Evolutionary conservation across 306 rosid species (phyloP), one percentile per base, ranked within the genome.

Genomic region (Benincasa hispida): DNA sequence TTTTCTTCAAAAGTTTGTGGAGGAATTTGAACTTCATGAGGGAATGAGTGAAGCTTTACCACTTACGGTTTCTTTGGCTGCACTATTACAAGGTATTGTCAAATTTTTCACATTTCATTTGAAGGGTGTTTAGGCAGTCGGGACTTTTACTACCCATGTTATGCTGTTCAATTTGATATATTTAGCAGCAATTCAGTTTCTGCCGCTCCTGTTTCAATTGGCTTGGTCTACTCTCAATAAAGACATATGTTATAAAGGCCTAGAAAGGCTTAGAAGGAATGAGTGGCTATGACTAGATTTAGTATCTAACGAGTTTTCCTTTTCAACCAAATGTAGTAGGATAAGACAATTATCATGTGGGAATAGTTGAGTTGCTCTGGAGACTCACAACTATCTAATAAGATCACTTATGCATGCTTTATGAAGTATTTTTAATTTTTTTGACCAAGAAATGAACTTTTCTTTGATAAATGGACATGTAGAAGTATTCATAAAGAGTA

Each of bases 71-170:
- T 80, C 95, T 62, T 76, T 94, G 84, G 84, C 88, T 87, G 37
- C 83, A 72, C 84, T 90, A 67, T 78, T 91, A 51, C 81, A 90
- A 84, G 97, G 96, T 90, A 86, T n/a, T 69, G 11, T 59, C n/a
- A 19, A 75, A 42, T 34, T 58, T 9, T 75, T 25, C 69, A 22
- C 65, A 14, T 30, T 75, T 35, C 7, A n/a, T 56, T 35, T 68
- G 55, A 42, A 42, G 21, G 6, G 18, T 37, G 51, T 67, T 11
- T 39, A 37, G 30, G 53, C 48, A 15, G 5, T 21, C 1, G 14
- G 47, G 67, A 35, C 55, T 35, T 9, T 35, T n/a, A n/a, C 13
- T 37, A 75, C 28, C 2, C 51, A 1, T 37, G 72, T n/a, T 65
- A 67, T 22, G 12, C 34, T 68, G 34, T 35, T 24, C 10, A 22